Conservation (phyloP, 1,139 yeast genomes). For the Kazachstania sp. region DNA sequence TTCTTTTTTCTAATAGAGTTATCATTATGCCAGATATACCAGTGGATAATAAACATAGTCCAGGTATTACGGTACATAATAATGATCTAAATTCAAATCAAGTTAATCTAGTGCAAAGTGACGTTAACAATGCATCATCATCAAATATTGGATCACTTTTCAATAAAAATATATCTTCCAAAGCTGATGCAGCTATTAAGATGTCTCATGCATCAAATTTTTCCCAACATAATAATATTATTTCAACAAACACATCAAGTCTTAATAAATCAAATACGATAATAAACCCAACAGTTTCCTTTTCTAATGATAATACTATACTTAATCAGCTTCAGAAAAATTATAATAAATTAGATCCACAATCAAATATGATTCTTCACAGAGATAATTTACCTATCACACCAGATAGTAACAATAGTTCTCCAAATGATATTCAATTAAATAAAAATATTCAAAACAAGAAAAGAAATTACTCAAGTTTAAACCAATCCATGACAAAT, state of each 20-base stretch:
- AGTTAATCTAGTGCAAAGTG: neutral
- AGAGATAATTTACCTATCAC: conserved; percentile 12
- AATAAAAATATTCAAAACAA: neutral
- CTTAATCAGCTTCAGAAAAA: neutral
- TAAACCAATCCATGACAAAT: neutral
- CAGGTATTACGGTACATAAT: neutral
- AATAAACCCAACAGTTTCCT: neutral
- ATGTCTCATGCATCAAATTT: neutral
- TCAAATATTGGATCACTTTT: neutral
- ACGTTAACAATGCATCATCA: neutral
- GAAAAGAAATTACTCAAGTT: neutral
- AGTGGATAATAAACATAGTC: neutral
- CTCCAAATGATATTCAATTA: conserved; percentile 10
- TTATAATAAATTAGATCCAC: neutral
- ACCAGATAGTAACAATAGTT: conserved; percentile 14
- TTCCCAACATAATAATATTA: too few species aligned
- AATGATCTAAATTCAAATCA: neutral
- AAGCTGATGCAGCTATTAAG: neutral
- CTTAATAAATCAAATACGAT: too few species aligned
- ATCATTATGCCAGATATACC: neutral
- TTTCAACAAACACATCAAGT: too few species aligned
- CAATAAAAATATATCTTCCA: neutral
- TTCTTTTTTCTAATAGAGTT: neutral
- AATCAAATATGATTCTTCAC: neutral
- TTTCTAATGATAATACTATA: neutral